Evolutionary conservation across 2,329 filamentous ascomycete species (phyloP).

Genomic region (Elsinoe batatas): DNA sequence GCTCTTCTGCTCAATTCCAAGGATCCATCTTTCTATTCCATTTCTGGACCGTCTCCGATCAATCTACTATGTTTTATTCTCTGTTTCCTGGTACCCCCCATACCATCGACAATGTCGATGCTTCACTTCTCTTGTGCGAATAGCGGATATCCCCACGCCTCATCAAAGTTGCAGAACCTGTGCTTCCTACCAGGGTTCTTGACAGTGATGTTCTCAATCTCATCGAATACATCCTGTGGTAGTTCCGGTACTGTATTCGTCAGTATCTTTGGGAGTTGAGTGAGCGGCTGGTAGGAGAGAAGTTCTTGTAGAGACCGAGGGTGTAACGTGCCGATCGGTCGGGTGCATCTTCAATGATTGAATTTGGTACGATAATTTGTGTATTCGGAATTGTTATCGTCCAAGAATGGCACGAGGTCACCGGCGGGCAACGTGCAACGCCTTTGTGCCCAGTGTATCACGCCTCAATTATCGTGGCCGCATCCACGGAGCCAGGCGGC

Average conservation of each 20-base stretch:
- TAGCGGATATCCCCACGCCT: slow-evolving; percentile 21
- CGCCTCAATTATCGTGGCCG: neutral
- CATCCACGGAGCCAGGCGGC: neutral
- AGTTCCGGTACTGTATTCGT: neutral
- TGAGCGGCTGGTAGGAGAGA: neutral
- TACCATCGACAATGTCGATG: neutral
- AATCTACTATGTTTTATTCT: neutral
- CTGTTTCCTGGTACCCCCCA: neutral
- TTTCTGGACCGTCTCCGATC: neutral
- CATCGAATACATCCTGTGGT: slow-evolving; percentile 1
- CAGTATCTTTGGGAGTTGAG: neutral
- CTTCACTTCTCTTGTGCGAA: slow-evolving; percentile 21
- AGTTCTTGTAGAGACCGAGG: neutral
- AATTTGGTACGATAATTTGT: no score
- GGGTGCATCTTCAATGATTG: neutral
- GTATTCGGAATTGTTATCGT: no score
- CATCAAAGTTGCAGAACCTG: slow-evolving; percentile 3
- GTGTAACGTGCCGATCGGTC: slow-evolving; percentile 1
- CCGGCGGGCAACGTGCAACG: neutral
- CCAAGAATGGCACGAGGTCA: neutral
- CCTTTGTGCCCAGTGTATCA: neutral
- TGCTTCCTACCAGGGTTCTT: slow-evolving; percentile 4
- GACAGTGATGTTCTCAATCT: slow-evolving; percentile 7
- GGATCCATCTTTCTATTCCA: no score
- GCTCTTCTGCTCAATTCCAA: no score